Conservation (phyloP, 148 eudicot species). For the Agrostemma githago region DNA sequence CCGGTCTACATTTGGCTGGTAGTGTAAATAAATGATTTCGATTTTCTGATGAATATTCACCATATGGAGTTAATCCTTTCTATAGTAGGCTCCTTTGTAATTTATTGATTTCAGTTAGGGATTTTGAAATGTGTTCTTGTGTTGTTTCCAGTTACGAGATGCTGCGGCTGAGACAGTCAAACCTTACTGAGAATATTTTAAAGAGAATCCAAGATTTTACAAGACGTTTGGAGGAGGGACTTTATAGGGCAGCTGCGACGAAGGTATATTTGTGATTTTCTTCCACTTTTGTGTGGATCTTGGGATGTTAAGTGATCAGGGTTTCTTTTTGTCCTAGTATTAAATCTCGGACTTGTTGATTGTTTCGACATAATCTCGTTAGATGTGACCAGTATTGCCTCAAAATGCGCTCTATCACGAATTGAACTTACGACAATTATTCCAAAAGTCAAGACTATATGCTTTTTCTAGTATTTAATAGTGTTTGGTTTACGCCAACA, state of each 20-base stretch:
- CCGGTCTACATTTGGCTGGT: neutral
- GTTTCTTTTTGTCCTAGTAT: neutral
- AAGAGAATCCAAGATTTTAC: conserved; percentile 54
- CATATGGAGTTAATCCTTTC: neutral
- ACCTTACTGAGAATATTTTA: conserved; percentile 33
- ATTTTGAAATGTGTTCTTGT: neutral
- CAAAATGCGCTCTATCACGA: neutral
- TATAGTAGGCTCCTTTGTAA: neutral
- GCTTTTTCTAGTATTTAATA: neutral
- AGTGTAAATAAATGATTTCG: too few species aligned
- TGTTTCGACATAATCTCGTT: neutral
- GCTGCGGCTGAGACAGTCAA: conserved; percentile 49
- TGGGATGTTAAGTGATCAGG: neutral
- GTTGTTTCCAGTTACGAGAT: conserved; percentile 47
- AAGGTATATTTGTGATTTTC: conserved; percentile 38
- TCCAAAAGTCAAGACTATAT: neutral
- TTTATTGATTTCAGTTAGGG: neutral
- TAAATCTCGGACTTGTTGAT: neutral
- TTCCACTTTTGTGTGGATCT: neutral
- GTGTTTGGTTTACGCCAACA: neutral
- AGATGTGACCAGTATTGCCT: neutral
- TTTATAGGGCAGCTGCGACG: conserved; percentile 49
- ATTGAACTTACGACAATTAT: neutral
- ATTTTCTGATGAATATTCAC: too few species aligned
- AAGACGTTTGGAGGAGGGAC: conserved; percentile 67